Base-by-base conservation (phyloP, 495 filamentous ascomycete genomes). In the Talaromyces trachyspermus region DNA sequence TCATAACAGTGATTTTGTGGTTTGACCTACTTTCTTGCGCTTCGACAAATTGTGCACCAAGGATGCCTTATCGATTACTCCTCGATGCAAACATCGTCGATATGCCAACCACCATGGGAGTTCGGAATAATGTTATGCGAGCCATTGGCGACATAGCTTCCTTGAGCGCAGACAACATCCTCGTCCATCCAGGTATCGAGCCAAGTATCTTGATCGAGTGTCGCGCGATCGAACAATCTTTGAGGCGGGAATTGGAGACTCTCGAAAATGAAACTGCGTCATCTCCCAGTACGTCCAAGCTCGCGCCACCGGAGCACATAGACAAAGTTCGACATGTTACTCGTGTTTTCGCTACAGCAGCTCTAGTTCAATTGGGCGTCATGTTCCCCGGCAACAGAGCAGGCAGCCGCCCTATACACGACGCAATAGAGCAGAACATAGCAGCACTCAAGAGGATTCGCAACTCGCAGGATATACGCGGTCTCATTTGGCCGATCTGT, bases 111-210 rank as follows among this genome's bases (percentile, higher is more conserved):
- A 24, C 20, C 24, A 43, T 43, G 40, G 40, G 40, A n/a, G 40
- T 26, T 9, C 23, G 26, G 14, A 43, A 43, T 14, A 24, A n/a
- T 20, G 40, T 26, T 6, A 43, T 43, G 40, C 11, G 40, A 23
- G 40, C 40, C 17, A 29, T 43, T 25, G 40, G 40, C 24, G 40
- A 43, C n/a, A 43, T 43, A 23, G 40, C 40, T 27, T 14, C 40
- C 23, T 24, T 43, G 4, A 17, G n/a, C n/a, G n/a, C 23, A 43
- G 4, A 27, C 14, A 25, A 43, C 26, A 2, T 5, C 1, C 30
- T 10, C 17, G 10, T 12, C 6, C 10, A 15, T 15, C 12, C 12
- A 10, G 17, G 30, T 4, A 33, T 14, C 4, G 22, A 23, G 22
- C 4, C 5, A 8, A 24, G 14, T 0, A 42, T 26, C 15, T 25